phyloP scores from a whole-genome alignment of 129 eudicot species.

The Helianthus tuberosus region DNA sequence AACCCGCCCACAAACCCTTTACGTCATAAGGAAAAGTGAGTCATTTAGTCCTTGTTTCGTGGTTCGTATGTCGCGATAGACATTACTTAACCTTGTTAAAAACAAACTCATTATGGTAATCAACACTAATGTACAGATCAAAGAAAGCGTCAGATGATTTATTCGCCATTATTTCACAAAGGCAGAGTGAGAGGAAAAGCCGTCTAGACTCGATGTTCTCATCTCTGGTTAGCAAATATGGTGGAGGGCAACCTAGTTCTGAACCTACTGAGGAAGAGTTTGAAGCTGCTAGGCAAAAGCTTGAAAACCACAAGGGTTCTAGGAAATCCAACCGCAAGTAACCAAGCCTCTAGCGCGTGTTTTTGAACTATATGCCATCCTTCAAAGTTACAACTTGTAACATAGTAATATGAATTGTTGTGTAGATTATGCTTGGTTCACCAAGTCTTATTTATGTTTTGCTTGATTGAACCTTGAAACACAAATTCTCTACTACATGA shows the following conservation, averaged over 20 bases:
- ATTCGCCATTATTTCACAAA: conserved; percentile 61
- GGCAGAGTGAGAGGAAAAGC: conserved; percentile 66
- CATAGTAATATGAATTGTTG: not conserved
- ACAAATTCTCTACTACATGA: too few relatives aligned
- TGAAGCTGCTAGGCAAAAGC: conserved; percentile 65
- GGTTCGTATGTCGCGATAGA: not conserved
- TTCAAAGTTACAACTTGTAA: not conserved
- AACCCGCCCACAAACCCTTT: conserved; percentile 78
- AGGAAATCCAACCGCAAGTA: conserved; percentile 51
- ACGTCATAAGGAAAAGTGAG: conserved; percentile 55
- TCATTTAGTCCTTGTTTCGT: not conserved
- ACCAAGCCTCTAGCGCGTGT: not conserved
- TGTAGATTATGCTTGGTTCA: conserved; percentile 11
- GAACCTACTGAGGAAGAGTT: conserved; percentile 94
- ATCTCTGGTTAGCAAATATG: conserved; percentile 69
- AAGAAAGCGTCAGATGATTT: conserved; percentile 59
- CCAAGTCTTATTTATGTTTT: not conserved
- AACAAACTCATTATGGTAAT: not conserved
- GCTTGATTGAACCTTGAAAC: too few relatives aligned
- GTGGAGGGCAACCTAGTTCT: conserved; percentile 47
- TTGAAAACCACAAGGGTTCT: conserved; percentile 52
- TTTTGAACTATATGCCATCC: conserved; percentile 18
- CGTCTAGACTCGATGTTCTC: conserved; percentile 73
- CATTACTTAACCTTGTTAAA: not conserved
- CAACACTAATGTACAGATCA: conserved; percentile 36